Conservation (phyloP, 192 early-diverging fungal species). For the Martensiomyces pterosporus region DNA sequence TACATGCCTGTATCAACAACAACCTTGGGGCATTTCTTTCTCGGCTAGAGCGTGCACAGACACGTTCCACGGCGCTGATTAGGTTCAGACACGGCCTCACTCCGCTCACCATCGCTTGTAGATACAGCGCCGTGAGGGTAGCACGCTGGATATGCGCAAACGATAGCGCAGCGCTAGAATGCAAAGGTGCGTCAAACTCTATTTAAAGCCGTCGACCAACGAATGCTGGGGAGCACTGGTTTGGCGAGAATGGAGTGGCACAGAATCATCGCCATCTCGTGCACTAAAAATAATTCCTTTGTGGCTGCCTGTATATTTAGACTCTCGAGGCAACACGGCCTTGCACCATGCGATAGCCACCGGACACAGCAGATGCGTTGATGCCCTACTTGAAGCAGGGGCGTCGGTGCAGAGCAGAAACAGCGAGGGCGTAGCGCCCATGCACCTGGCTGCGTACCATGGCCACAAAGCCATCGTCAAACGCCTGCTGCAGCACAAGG, state of each 20-base stretch:
- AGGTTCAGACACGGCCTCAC: constrained; percentile 19
- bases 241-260: neutral
- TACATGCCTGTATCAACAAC: neutral
- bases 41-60: too few relatives aligned
- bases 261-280: constrained; percentile 26
- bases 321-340: constrained; percentile 32
- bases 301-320: constrained; percentile 6
- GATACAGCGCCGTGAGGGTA: constrained; percentile 20
- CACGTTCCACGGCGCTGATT: too few relatives aligned
- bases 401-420: constrained; percentile 11
- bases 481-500: constrained; percentile 2
- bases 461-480: constrained; percentile 16
- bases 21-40: neutral
- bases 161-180: constrained; percentile 12
- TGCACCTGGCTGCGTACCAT: constrained; percentile 40
- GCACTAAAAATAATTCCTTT: neutral
- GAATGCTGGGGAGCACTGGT: neutral
- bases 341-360: constrained; percentile 27
- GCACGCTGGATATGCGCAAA: constrained; percentile 28
- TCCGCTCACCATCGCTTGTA: constrained; percentile 35
- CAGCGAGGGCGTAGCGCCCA: constrained; percentile 24
- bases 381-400: constrained; percentile 4
- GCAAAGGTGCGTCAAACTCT: constrained; percentile 19
- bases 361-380: constrained; percentile 15
- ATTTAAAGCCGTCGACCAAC: too few relatives aligned